A percentile compares a stretch with the other conserved stretches of the same genome.
phyloP scores from a whole-genome alignment of 2,329 filamentous ascomycete genomes.

The Fusarium mundagurra region DNA sequence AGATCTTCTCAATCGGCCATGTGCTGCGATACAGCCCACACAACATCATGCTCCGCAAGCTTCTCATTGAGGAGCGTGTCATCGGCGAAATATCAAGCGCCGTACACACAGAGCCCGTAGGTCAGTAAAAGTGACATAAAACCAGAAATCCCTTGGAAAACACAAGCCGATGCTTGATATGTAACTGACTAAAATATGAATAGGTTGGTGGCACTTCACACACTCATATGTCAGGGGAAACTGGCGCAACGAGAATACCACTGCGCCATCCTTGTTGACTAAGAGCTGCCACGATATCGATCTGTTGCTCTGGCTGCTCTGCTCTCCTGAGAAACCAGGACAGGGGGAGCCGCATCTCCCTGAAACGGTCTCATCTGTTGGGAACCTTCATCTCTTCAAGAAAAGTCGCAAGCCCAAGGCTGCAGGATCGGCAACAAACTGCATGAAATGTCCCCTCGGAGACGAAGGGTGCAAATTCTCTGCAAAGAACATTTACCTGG shows the following conservation, averaged over 20 bases:
- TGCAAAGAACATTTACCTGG: slow-evolving; percentile 83
- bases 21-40: slow-evolving; percentile 94
- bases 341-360: slow-evolving; percentile 74
- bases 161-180: background rate
- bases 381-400: slow-evolving; percentile 81
- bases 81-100: slow-evolving; percentile 88
- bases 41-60: slow-evolving; percentile 82
- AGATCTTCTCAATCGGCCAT: slow-evolving; percentile 90
- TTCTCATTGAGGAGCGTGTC: slow-evolving; percentile 77
- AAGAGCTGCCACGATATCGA: slow-evolving; percentile 98
- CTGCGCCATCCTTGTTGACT: slow-evolving; percentile 85
- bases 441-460: slow-evolving; percentile 74
- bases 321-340: slow-evolving; percentile 67
- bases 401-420: slow-evolving; percentile 77
- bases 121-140: background rate
- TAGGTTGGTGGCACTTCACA: slow-evolving; percentile 94
- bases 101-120: slow-evolving; percentile 90
- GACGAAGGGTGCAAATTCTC: slow-evolving; percentile 85
- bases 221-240: slow-evolving; percentile 94
- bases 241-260: slow-evolving; percentile 83
- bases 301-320: slow-evolving; percentile 89
- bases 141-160: background rate
- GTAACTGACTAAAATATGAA: background rate
- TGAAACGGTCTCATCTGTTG: slow-evolving; percentile 77
- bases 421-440: slow-evolving; percentile 86